Conservation (phyloP, 2,329 filamentous ascomycete genomes). For the Aureobasidium lini region DNA sequence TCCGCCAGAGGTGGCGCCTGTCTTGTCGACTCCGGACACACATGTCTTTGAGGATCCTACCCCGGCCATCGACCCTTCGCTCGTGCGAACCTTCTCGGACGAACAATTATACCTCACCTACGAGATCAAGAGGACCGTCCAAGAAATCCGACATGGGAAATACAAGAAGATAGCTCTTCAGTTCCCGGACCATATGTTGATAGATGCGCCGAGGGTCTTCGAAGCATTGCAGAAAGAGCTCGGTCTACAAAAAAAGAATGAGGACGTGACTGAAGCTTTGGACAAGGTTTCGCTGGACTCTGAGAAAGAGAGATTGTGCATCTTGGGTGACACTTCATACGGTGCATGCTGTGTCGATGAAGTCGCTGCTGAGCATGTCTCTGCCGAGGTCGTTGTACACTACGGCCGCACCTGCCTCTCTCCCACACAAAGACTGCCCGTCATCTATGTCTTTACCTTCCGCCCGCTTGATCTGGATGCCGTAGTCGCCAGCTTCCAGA, state of each 20-base stretch:
- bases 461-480: conserved; percentile 57
- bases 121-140: conserved; percentile 73
- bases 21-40: conserved; percentile 56
- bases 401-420: conserved; percentile 91
- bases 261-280: conserved; percentile 3
- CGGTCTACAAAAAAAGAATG: not conserved
- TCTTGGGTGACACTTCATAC: conserved; percentile 92
- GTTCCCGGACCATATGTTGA: conserved; percentile 88
- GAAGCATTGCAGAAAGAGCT: conserved; percentile 54
- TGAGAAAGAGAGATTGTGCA: conserved; percentile 54
- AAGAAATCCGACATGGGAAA: conserved; percentile 62
- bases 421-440: conserved; percentile 76
- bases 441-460: conserved; percentile 83
- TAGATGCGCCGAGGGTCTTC: conserved; percentile 75
- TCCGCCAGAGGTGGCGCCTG: conserved; percentile 38
- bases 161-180: conserved; percentile 83
- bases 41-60: conserved; percentile 52
- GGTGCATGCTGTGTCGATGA: conserved; percentile 97
- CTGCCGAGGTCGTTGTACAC: conserved; percentile 86
- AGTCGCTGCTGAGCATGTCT: conserved; percentile 86
- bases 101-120: conserved; percentile 71
- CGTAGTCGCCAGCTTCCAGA: conserved; percentile 55
- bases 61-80: conserved; percentile 31
- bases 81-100: conserved; percentile 43
- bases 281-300: not conserved